These are phyloP conservation scores for Stevia rebaudiana DNA, from an alignment of 140 eudicot genomes.

Conservation along the genomic window DNA sequence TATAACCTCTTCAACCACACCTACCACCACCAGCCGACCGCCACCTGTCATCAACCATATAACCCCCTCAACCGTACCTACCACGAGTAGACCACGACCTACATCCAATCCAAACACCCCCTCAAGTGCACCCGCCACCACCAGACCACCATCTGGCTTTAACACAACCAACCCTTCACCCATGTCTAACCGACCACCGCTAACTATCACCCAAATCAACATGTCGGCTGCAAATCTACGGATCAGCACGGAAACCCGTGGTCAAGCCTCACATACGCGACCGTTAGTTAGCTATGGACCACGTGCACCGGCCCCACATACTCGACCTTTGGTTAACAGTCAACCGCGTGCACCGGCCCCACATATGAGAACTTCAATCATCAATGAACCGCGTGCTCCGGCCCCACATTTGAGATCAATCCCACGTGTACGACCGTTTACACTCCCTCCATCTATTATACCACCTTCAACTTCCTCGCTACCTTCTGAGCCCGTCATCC, in stretches of 20 bases:
- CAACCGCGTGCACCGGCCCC: constrained; percentile 54
- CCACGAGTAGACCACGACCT: constrained; percentile 14
- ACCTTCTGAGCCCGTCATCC: neutral
- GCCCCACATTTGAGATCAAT: neutral
- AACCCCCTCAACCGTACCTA: neutral
- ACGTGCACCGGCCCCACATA: constrained; percentile 18
- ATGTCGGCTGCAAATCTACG: constrained; percentile 32
- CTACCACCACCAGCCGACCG: neutral
- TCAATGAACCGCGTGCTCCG: neutral
- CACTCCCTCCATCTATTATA: constrained; percentile 26
- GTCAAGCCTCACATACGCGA: constrained; percentile 2
- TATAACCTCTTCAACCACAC: neutral
- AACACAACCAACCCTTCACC: neutral
- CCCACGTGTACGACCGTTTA: constrained; percentile 40
- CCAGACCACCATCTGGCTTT: constrained; percentile 1
- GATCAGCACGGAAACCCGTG: constrained; percentile 18
- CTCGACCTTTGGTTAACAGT: constrained; percentile 12
- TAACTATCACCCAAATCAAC: constrained; percentile 26
- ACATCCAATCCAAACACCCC: neutral
- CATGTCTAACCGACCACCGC: constrained; percentile 17
- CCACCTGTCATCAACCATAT: constrained; percentile 5
- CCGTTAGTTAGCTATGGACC: neutral
- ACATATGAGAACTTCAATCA: neutral
- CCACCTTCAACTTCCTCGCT: neutral
- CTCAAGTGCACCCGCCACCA: neutral